phyloP scores from a whole-genome alignment of 371 early-diverging fungal species.

The Coemansia sp. region DNA sequence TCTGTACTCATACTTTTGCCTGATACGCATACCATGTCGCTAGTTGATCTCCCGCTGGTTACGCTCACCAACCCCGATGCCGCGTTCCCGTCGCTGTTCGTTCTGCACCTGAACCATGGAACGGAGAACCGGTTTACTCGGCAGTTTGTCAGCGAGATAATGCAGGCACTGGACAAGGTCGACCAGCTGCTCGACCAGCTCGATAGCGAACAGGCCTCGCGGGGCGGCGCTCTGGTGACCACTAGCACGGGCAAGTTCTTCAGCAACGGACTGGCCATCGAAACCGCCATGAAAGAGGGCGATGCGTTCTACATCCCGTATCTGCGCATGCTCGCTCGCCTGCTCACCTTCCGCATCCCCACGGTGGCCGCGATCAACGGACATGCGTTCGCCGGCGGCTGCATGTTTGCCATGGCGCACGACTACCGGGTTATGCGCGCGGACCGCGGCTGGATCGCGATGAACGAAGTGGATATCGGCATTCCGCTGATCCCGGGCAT shows the following conservation, averaged over 20 bases:
- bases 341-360: constrained; percentile 72
- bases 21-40: constrained; percentile 19
- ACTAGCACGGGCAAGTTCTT: constrained; percentile 67
- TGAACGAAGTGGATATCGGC: constrained; percentile 81
- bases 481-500: constrained; percentile 72
- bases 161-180: constrained; percentile 62
- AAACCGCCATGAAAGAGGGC: constrained; percentile 36
- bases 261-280: constrained; percentile 76
- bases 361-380: constrained; percentile 85
- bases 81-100: constrained; percentile 39
- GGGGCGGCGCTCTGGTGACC: constrained; percentile 62
- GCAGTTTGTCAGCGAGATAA: constrained; percentile 60
- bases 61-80: constrained; percentile 46
- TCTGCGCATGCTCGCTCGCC: constrained; percentile 53
- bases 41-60: constrained; percentile 41
- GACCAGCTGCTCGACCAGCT: constrained; percentile 54
- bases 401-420: constrained; percentile 76
- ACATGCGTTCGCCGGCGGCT: constrained; percentile 86
- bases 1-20: too few relatives aligned
- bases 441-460: constrained; percentile 70
- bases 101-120: constrained; percentile 44
- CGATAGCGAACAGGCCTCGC: constrained; percentile 39
- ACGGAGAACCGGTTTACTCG: constrained; percentile 70
- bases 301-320: constrained; percentile 55
- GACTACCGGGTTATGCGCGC: constrained; percentile 81